These are phyloP conservation scores for Linnemannia hyalina DNA, from an alignment of 192 early-diverging fungal genomes.

Conservation along the genomic window DNA sequence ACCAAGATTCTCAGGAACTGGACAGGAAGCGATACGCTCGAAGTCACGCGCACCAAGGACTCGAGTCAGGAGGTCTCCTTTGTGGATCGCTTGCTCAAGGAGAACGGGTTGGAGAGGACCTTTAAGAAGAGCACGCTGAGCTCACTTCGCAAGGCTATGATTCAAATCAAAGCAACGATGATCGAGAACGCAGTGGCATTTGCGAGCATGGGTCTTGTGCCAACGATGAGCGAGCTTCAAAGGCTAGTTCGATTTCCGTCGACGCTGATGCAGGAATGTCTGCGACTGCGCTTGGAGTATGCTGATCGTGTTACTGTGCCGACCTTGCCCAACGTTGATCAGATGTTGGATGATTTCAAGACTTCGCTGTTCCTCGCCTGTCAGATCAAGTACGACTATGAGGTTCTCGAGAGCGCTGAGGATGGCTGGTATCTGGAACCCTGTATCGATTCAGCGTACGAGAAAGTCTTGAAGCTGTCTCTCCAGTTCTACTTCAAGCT, in stretches of 20 bases:
- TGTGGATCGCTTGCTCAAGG: conserved; percentile 88
- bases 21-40: conserved; percentile 81
- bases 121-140: conserved; percentile 79
- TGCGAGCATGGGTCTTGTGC: conserved; percentile 79
- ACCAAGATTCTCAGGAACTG: conserved; percentile 83
- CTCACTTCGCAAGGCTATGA: conserved; percentile 70
- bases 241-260: conserved; percentile 82
- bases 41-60: conserved; percentile 70
- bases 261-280: conserved; percentile 84
- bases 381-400: conserved; percentile 78
- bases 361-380: conserved; percentile 78
- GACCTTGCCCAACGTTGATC: conserved; percentile 74
- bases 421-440: conserved; percentile 79
- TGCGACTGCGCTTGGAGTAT: conserved; percentile 82
- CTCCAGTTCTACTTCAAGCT: conserved; percentile 85
- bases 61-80: conserved; percentile 74
- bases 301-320: conserved; percentile 70
- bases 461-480: conserved; percentile 76
- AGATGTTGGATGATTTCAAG: conserved; percentile 85
- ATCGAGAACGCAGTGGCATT: conserved; percentile 74
- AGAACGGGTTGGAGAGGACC: conserved; percentile 81
- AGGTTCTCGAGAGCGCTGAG: conserved; percentile 69
- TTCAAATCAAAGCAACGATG: conserved; percentile 77
- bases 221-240: conserved; percentile 74
- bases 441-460: conserved; percentile 76